Conservation (phyloP, 2,329 filamentous ascomycete species). For the Arthrobotrys musiformis region DNA sequence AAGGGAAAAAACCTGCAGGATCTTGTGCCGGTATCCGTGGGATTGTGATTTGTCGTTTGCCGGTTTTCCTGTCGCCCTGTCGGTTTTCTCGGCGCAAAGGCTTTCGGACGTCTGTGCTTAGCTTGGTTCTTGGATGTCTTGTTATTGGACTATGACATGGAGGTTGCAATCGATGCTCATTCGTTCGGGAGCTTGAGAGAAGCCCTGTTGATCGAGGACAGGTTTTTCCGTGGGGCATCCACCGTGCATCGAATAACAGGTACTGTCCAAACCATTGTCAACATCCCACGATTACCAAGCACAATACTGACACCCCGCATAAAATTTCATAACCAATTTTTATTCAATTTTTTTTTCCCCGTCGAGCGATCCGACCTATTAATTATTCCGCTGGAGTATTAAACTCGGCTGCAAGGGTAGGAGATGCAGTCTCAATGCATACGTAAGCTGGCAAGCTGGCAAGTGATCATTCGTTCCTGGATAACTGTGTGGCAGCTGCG, state of each 20-base stretch:
- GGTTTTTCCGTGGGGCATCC: neutral
- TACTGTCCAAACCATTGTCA: too few species aligned
- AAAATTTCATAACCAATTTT: neutral
- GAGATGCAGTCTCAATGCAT: neutral
- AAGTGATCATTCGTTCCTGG: neutral
- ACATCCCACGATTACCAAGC: neutral
- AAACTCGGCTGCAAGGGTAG: neutral
- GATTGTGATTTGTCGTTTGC: neutral
- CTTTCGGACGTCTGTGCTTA: conserved; percentile 34
- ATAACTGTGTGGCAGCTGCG: neutral
- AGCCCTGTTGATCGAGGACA: conserved; percentile 39
- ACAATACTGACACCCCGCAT: neutral
- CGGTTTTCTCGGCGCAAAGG: conserved; percentile 38
- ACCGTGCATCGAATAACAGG: conserved; percentile 12
- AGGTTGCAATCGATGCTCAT: neutral
- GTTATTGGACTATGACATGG: conserved; percentile 18
- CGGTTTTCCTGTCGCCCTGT: conserved; percentile 41
- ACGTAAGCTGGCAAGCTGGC: too few species aligned
- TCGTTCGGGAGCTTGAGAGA: conserved; percentile 21
- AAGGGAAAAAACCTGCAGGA: neutral
- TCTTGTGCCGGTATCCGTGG: conserved; percentile 26
- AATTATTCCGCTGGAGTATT: neutral
- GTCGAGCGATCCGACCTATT: neutral
- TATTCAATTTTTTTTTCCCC: neutral
- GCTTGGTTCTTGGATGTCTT: conserved; percentile 11